phyloP scores from a whole-genome alignment of 2,329 filamentous ascomycete genomes.

The Paraphaeosphaeria minitans region DNA sequence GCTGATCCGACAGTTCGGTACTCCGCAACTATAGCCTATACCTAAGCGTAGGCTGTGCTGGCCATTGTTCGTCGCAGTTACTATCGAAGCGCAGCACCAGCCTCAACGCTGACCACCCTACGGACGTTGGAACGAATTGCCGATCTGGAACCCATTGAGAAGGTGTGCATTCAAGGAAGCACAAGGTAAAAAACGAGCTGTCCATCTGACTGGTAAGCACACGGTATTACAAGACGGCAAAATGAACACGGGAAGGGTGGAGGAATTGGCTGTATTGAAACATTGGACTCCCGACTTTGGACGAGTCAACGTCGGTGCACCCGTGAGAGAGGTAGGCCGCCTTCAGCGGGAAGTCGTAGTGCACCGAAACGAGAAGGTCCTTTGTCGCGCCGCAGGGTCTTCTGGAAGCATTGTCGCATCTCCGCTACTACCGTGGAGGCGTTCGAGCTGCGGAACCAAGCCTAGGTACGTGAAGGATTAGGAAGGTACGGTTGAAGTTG shows the following conservation, averaged over 20 bases:
- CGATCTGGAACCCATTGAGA: constrained; percentile 20
- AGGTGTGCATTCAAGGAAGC: constrained; percentile 18
- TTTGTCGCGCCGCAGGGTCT: background rate
- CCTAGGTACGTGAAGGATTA: background rate
- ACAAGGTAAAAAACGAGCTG: constrained; percentile 24
- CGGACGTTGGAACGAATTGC: constrained; percentile 8
- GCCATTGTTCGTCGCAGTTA: constrained; percentile 18
- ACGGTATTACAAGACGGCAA: constrained; percentile 33
- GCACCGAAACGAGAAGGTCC: constrained; percentile 7
- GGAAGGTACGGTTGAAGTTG: constrained; percentile 10
- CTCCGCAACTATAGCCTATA: constrained; percentile 12
- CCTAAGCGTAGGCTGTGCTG: constrained; percentile 3
- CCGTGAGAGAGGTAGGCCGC: background rate
- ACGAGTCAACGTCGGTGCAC: background rate
- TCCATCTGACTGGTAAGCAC: constrained; percentile 39
- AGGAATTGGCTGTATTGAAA: constrained; percentile 11
- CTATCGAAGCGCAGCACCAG: constrained; percentile 22
- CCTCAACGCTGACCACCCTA: constrained; percentile 34
- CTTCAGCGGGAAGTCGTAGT: background rate
- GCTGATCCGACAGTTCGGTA: constrained; percentile 15
- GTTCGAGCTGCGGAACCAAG: constrained; percentile 5
- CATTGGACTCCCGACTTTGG: background rate
- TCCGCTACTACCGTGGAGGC: constrained; percentile 1
- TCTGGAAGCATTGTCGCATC: constrained; percentile 4
- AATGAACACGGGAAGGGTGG: constrained; percentile 17